phyloP scores from a whole-genome alignment of 352 stramenopile species.

The Pythium rishiriense region DNA sequence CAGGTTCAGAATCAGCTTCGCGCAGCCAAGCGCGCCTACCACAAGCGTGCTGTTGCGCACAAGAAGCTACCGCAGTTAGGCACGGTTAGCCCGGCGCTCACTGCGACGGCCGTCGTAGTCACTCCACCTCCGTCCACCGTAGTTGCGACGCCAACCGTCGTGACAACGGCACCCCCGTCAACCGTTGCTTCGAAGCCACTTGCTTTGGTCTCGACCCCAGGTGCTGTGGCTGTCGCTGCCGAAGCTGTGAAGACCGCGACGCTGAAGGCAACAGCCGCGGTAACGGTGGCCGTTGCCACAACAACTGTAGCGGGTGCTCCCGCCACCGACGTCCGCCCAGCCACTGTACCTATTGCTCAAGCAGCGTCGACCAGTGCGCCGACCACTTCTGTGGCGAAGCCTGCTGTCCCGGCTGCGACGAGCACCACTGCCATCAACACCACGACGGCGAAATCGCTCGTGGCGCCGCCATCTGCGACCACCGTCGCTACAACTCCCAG shows the following conservation, averaged over 20 bases:
- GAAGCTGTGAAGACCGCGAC: background rate
- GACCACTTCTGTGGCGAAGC: background rate
- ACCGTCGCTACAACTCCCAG: conserved; percentile 14
- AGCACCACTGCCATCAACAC: background rate
- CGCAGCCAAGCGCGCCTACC: conserved; percentile 75
- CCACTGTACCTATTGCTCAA: background rate
- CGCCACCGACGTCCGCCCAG: background rate
- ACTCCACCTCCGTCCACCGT: conserved; percentile 4
- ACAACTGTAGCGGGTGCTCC: background rate
- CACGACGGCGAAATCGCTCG: too few species aligned
- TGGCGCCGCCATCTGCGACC: conserved; percentile 5
- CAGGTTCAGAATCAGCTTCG: conserved; percentile 84
- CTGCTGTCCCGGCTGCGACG: background rate
- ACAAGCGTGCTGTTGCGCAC: conserved; percentile 78
- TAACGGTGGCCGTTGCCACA: background rate
- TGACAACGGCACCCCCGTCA: background rate
- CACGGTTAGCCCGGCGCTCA: conserved; percentile 30
- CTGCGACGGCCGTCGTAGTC: conserved; percentile 22
- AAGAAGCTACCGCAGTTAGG: conserved; percentile 74
- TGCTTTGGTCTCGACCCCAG: background rate
- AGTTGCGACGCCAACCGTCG: background rate
- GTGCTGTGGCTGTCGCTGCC: background rate
- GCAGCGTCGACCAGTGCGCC: background rate
- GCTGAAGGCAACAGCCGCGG: conserved; percentile 5
- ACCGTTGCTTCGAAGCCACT: background rate